A percentile compares a stretch with the other conserved stretches of the same genome.
Conservation (phyloP, 805 yeast genomes). For the Candida orba region DNA sequence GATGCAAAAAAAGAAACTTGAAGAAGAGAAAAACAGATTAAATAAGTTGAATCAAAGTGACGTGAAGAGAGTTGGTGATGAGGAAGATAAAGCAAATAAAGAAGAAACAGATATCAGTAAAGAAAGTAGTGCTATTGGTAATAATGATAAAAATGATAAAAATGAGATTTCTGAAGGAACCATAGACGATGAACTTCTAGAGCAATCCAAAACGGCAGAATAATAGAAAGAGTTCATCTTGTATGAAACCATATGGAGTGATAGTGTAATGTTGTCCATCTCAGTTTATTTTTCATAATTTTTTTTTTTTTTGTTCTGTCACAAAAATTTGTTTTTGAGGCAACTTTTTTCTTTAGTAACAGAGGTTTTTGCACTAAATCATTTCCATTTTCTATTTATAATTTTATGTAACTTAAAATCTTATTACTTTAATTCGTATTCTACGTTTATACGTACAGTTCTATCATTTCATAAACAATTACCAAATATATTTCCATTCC, state of each 20-base stretch:
- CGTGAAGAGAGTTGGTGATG: background rate
- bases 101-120: background rate
- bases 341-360: background rate
- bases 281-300: background rate
- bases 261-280: background rate
- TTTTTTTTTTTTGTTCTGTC: background rate
- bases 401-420: no score
- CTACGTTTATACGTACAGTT: no score
- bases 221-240: no score
- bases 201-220: background rate
- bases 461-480: no score
- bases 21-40: slow-evolving; percentile 1
- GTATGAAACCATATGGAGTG: no score
- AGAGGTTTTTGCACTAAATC: no score
- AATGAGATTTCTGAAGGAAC: background rate
- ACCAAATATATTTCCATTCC: no score
- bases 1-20: slow-evolving; percentile 12
- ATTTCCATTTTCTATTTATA: no score
- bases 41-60: background rate
- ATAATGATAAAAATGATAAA: background rate
- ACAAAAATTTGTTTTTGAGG: slow-evolving; percentile 4
- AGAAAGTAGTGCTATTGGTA: no score
- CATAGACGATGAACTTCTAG: background rate
- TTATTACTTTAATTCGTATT: no score
- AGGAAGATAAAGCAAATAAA: background rate